Evolutionary conservation across 1,284 basidiomycete genomes (phyloP).

Genomic region (Sanghuangporus weigelae): DNA sequence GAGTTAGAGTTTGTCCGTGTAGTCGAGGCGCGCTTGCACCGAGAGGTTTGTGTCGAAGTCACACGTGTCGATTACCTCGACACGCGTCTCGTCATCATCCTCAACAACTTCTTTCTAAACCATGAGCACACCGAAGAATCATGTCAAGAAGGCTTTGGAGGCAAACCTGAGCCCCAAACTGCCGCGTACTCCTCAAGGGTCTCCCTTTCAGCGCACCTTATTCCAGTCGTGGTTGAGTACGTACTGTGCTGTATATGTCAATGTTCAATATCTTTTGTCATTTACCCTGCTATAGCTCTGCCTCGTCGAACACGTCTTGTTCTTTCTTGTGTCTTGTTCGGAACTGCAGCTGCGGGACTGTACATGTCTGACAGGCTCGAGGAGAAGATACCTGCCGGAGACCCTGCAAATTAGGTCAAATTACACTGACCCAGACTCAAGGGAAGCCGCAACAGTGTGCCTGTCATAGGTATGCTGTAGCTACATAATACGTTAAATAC

Average conservation of each 20-base stretch:
- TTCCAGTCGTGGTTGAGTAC: conserved; percentile 16
- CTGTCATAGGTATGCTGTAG: not conserved
- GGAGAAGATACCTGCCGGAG: conserved; percentile 10
- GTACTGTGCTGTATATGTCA: not conserved
- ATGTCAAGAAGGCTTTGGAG: conserved; percentile 5
- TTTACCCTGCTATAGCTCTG: conserved; percentile 1
- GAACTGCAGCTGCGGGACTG: conserved; percentile 10
- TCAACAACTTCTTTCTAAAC: not conserved
- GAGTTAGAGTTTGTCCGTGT: not conserved
- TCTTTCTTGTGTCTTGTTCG: conserved; percentile 16
- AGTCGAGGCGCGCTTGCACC: not conserved
- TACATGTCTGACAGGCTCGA: conserved; percentile 15
- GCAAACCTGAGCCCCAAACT: conserved; percentile 12
- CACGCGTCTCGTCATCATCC: not conserved
- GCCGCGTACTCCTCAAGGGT: not conserved
- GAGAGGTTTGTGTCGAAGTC: not conserved
- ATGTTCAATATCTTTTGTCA: not conserved
- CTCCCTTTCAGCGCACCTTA: conserved; percentile 10
- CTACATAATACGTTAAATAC: not conserved
- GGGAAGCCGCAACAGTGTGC: not conserved
- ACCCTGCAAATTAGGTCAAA: not conserved
- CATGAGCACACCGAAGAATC: conserved; percentile 9
- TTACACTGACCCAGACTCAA: not conserved
- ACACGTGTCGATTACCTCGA: conserved; percentile 4
- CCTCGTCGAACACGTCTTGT: conserved; percentile 15